Conservation (phyloP, 192 early-diverging fungal genomes). For the Dispira parvispora region DNA sequence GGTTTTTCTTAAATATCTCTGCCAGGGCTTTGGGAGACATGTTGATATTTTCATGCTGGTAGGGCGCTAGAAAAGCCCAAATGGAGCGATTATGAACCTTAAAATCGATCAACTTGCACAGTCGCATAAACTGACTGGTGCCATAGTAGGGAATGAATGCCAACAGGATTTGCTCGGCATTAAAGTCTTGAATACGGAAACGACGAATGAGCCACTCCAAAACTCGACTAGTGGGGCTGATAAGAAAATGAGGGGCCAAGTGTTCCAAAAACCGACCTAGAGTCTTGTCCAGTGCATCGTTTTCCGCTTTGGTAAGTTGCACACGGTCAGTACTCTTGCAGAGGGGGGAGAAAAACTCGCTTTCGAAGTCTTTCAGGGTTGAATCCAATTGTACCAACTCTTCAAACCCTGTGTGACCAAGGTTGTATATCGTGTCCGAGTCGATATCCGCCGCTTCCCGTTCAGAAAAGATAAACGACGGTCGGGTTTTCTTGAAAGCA, state of each 20-base stretch:
- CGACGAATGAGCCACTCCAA: slow-evolving; percentile 87
- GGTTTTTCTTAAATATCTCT: background rate
- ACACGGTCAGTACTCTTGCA: slow-evolving; percentile 65
- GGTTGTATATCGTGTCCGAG: slow-evolving; percentile 66
- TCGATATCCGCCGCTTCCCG: slow-evolving; percentile 80
- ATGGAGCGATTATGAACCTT: slow-evolving; percentile 27
- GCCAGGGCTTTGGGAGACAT: background rate
- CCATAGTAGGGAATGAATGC: slow-evolving; percentile 89
- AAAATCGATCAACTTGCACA: slow-evolving; percentile 60
- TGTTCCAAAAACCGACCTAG: slow-evolving; percentile 57
- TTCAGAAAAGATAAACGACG: slow-evolving; percentile 67
- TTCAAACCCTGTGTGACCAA: slow-evolving; percentile 61
- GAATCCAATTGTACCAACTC: slow-evolving; percentile 52
- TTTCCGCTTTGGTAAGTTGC: slow-evolving; percentile 64
- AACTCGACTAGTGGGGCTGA: slow-evolving; percentile 70
- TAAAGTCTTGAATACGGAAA: slow-evolving; percentile 73
- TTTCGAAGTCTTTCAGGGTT: slow-evolving; percentile 45
- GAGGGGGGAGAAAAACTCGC: slow-evolving; percentile 63
- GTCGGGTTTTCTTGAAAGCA: slow-evolving; percentile 35
- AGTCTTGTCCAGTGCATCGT: slow-evolving; percentile 55
- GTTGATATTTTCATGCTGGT: slow-evolving; percentile 18
- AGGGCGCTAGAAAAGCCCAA: slow-evolving; percentile 23
- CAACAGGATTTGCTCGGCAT: slow-evolving; percentile 55
- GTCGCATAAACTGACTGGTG: slow-evolving; percentile 66
- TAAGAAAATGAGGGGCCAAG: slow-evolving; percentile 68